Conservation (phyloP, 2,329 filamentous ascomycete genomes). For the Arthroderma sp. region DNA sequence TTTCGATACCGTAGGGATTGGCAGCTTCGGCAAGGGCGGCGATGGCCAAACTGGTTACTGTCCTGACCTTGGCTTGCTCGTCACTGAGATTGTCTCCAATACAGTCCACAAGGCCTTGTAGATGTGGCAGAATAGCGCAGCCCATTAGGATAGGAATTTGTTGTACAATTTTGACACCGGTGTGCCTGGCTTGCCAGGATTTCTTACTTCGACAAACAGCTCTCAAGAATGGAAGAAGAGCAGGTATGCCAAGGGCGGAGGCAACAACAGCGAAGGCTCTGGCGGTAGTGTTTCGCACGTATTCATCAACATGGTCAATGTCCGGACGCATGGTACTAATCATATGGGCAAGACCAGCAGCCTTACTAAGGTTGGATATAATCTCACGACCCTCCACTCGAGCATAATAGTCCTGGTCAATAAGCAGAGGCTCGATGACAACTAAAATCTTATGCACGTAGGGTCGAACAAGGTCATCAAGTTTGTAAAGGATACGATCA, state of each 20-base stretch:
- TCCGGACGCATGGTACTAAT: constrained; percentile 98
- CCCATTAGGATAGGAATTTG: constrained; percentile 99
- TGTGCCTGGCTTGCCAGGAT: constrained; percentile 96
- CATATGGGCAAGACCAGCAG: constrained; percentile 94
- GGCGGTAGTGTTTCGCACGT: constrained; percentile 94
- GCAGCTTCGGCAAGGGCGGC: constrained; percentile 91
- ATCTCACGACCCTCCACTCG: constrained; percentile 97
- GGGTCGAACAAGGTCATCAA: constrained; percentile 88
- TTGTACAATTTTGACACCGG: constrained; percentile 97
- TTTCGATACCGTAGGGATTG: constrained; percentile 97
- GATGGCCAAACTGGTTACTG: constrained; percentile 88
- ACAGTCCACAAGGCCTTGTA: constrained; percentile 92
- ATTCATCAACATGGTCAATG: constrained; percentile 97
- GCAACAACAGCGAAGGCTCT: constrained; percentile 95
- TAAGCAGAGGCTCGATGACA: constrained; percentile 96
- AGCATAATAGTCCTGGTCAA: constrained; percentile 98
- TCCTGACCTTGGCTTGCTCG: constrained; percentile 94
- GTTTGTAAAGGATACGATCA: constrained; percentile 94
- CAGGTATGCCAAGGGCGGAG: constrained; percentile 88
- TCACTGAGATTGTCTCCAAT: constrained; percentile 94
- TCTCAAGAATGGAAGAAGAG: constrained; percentile 83
- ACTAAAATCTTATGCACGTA: constrained; percentile 98
- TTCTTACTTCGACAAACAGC: constrained; percentile 97
- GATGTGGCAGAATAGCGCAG: constrained; percentile 84
- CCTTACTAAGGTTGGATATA: constrained; percentile 94